These are phyloP conservation scores for Cladophialophora immunda DNA, from an alignment of 2,329 filamentous ascomycete genomes.

Conservation along the genomic window DNA sequence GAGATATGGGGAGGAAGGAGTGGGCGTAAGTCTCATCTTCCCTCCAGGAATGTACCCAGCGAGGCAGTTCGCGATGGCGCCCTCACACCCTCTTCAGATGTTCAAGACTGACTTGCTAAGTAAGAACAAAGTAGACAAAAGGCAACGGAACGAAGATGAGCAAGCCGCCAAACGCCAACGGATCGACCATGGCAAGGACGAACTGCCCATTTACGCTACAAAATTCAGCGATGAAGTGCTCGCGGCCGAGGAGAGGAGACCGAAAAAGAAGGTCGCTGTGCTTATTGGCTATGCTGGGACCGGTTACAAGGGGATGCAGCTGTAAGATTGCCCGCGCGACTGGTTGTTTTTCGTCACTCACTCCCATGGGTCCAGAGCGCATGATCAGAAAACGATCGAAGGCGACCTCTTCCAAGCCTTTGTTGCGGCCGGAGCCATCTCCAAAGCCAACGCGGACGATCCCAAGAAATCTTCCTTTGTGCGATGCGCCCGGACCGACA, in stretches of 20 bases:
- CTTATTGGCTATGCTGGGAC: constrained; percentile 95
- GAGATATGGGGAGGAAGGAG: constrained; percentile 72
- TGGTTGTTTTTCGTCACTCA: constrained; percentile 33
- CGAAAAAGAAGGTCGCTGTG: constrained; percentile 96
- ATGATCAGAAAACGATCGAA: constrained; percentile 84
- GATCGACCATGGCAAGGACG: constrained; percentile 53
- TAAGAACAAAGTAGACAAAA: constrained; percentile 60
- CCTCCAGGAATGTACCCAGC: constrained; percentile 27
- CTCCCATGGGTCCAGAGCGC: constrained; percentile 55
- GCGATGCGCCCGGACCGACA: constrained; percentile 94
- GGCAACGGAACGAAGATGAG: constrained; percentile 60
- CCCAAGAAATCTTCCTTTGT: constrained; percentile 95
- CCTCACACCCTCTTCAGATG: constrained; percentile 34
- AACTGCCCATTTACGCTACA: constrained; percentile 62
- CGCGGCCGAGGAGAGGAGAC: constrained; percentile 81
- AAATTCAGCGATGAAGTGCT: constrained; percentile 81
- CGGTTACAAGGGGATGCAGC: constrained; percentile 97
- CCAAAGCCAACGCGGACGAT: constrained; percentile 95
- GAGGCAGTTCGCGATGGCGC: constrained; percentile 23
- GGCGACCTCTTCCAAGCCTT: constrained; percentile 94
- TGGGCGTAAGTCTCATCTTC: constrained; percentile 64
- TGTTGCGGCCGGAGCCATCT: constrained; percentile 88
- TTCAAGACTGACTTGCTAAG: constrained; percentile 58
- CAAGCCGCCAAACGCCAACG: constrained; percentile 65
- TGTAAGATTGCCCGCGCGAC: constrained; percentile 56